A percentile compares a stretch with the other conserved stretches of the same genome.
Evolutionary conservation across 2,329 filamentous ascomycete species (phyloP).

Genomic region (Cordyceps fumosorosea): DNA sequence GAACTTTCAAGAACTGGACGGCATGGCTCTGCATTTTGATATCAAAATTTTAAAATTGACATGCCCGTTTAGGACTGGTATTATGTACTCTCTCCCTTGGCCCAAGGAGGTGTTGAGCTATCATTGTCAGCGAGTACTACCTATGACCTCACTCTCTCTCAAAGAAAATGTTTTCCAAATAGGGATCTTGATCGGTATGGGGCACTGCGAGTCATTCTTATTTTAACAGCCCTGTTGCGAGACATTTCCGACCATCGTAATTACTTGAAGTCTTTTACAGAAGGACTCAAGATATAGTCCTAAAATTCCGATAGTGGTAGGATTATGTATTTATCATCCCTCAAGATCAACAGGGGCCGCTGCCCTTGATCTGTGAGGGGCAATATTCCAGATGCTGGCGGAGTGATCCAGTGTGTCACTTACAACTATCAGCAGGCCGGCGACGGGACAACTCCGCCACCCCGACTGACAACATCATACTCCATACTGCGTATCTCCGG

Average conservation of each 20-base stretch:
- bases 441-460: conserved; percentile 3
- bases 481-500: too few relatives aligned
- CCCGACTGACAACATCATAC: background rate
- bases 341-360: too few relatives aligned
- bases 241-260: background rate
- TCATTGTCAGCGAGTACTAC: background rate
- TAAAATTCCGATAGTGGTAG: too few relatives aligned
- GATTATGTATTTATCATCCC: too few relatives aligned
- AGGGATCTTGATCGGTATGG: too few relatives aligned
- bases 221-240: background rate
- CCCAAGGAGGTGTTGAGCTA: background rate
- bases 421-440: too few relatives aligned
- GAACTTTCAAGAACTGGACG: too few relatives aligned
- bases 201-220: background rate
- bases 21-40: too few relatives aligned
- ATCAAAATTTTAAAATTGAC: too few relatives aligned
- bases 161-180: too few relatives aligned
- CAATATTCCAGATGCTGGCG: background rate
- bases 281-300: background rate
- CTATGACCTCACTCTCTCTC: background rate
- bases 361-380: too few relatives aligned
- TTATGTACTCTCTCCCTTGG: background rate
- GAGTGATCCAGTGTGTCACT: background rate
- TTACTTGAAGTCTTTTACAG: background rate
- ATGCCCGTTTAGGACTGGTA: too few relatives aligned